These are phyloP conservation scores for Wickerhamomyces hampshirensis DNA, from an alignment of 805 yeast species.

Conservation along the genomic window DNA sequence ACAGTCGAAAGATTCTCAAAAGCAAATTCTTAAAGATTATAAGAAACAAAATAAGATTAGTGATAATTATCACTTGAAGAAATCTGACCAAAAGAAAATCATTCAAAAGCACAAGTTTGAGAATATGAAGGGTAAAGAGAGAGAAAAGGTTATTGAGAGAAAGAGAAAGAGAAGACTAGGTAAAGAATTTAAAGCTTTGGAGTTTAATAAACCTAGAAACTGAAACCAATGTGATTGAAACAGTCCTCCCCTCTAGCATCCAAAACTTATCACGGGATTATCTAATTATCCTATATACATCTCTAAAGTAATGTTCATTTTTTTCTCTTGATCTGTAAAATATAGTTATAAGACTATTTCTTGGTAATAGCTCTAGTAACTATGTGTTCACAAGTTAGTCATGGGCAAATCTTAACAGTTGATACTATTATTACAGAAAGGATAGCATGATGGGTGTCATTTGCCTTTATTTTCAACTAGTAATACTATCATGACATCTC, in stretches of 20 bases:
- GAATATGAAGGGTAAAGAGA: conserved; percentile 61
- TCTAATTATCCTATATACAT: background rate
- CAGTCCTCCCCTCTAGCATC: too few species aligned
- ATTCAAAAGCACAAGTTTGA: conserved; percentile 77
- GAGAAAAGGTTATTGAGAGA: conserved; percentile 80
- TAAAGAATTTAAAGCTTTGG: conserved; percentile 60
- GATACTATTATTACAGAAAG: too few species aligned
- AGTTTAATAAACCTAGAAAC: conserved; percentile 30
- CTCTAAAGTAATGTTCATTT: too few species aligned
- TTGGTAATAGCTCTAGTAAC: too few species aligned
- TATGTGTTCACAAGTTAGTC: too few species aligned
- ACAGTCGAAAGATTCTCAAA: conserved; percentile 71
- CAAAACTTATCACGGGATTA: background rate
- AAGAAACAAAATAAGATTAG: conserved; percentile 46
- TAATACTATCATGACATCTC: too few species aligned
- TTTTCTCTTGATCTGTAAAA: too few species aligned
- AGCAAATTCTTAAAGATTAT: conserved; percentile 54
- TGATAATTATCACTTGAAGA: conserved; percentile 56
- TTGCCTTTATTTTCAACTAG: too few species aligned
- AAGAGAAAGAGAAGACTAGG: conserved; percentile 84
- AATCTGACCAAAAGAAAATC: conserved; percentile 67
- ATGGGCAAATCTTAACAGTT: too few species aligned
- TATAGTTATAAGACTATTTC: too few species aligned
- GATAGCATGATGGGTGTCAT: too few species aligned
- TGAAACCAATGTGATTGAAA: conserved; percentile 1